Base-by-base conservation (phyloP, 768 basidiomycete species). In the Paxillus rubicundulus region DNA sequence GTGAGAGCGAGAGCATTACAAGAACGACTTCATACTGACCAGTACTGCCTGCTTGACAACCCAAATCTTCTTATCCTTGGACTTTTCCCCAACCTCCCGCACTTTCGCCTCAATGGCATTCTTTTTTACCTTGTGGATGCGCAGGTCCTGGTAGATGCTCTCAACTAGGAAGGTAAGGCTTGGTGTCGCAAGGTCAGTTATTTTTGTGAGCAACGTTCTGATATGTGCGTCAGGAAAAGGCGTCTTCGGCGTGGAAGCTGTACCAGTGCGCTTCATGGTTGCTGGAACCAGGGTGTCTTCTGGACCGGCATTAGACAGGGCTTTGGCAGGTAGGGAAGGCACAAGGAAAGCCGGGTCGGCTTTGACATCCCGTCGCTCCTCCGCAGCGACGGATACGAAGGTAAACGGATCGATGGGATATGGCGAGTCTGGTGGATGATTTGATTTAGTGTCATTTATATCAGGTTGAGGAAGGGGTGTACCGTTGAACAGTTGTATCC, bases 401-500 rank as follows among this genome's bases (percentile, higher is more conserved):
- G 80, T 81, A 69, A 94, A 93, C 0, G 92, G 92, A 63, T 94
- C 80, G 42, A 94, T 74, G 8, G 86, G 81, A 52, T 79, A 76
- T 16, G 87, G 82, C 0, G 85, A 77, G 70, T 93, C 92, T 94
- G 52, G 24, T 8, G 48, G 44, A 41, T 16, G 30, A 45, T 13
- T 42, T 17, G 53, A 56, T 49, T 52, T 47, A 40, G 40, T n/a
- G 30, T 49, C 41, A 17, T 13, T 42, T 36, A 30, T 36, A 36
- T 9, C 9, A 48, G 44, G 18, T 32, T 17, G 39, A 51, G 34
- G n/a, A 42, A 33, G 12, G 58, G 61, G 58, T 77, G 55, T 64
- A 89, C 95, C 92, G 63, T 97, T 96, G 63, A 98, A 79, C 9
- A 94, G 69, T 59, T 87, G 87, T 57, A 96, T 85, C 43, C 81